A percentile compares a stretch with the other conserved stretches of the same genome.
Evolutionary conservation across 345 rosid species (phyloP).

Genomic region (Pistacia integerrima): DNA sequence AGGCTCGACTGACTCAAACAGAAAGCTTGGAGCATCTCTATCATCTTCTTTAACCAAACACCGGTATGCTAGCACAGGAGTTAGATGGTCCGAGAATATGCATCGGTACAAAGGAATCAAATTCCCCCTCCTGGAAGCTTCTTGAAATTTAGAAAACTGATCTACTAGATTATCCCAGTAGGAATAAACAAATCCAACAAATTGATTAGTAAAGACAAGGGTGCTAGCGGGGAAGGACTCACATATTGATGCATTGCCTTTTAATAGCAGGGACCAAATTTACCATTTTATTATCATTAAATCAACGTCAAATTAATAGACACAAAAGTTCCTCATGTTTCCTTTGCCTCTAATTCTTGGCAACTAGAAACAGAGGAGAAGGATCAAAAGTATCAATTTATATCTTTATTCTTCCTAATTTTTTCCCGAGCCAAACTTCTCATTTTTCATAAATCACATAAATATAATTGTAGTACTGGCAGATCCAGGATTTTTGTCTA

Average conservation of each 20-base stretch:
- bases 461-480: not conserved
- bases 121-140: conserved; percentile 77
- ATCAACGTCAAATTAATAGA: not conserved
- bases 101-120: conserved; percentile 69
- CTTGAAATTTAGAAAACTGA: conserved; percentile 55
- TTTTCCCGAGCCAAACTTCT: not conserved
- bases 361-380: not conserved
- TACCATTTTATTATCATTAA: not conserved
- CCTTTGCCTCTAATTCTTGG: not conserved
- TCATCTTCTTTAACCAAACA: conserved; percentile 95
- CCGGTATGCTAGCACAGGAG: conserved; percentile 86
- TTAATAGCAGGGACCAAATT: not conserved
- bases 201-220: not conserved
- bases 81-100: conserved; percentile 89
- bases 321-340: not conserved
- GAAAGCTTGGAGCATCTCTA: conserved; percentile 93
- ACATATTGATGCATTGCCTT: not conserved
- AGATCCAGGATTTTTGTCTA: too few relatives aligned
- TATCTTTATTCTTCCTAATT: not conserved
- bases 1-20: conserved; percentile 90
- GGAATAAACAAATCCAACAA: not conserved
- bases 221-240: not conserved
- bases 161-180: conserved; percentile 36
- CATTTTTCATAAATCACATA: not conserved
- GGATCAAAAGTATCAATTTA: not conserved